phyloP scores from a whole-genome alignment of 257 asterid genomes.

The Forsythia viridissima region DNA sequence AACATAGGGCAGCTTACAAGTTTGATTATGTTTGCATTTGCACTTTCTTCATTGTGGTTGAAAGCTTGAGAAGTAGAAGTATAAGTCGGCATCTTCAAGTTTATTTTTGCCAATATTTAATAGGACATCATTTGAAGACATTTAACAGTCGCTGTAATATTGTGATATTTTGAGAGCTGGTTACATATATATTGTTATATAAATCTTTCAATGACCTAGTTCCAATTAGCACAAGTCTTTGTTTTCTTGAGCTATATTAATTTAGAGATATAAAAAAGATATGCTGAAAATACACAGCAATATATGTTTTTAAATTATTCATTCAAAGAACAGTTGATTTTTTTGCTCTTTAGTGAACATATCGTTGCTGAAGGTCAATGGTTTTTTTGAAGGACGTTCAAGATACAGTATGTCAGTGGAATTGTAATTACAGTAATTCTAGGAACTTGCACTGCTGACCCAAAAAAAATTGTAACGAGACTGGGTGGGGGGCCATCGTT shows the following conservation, averaged over 20 bases:
- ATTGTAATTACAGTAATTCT: not conserved
- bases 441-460: not conserved
- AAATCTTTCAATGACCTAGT: not conserved
- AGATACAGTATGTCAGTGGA: not conserved
- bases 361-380: not conserved
- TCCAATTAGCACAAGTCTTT: not conserved
- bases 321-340: not conserved
- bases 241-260: not conserved
- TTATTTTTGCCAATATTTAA: not conserved
- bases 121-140: not conserved
- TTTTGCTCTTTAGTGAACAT: not conserved
- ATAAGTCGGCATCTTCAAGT: not conserved
- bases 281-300: not conserved
- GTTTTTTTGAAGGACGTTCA: not conserved
- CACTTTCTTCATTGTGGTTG: not conserved
- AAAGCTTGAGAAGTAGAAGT: not conserved
- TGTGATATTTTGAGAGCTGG: not conserved
- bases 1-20: not conserved
- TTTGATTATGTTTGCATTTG: not conserved
- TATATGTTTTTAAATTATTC: not conserved
- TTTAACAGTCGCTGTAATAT: not conserved
- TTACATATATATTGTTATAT: not conserved
- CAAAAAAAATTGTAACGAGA: not conserved
- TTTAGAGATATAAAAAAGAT: not conserved
- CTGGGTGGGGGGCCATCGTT: not conserved